Evolutionary conservation across 768 basidiomycete species (phyloP).

Genomic region (Clitopilus passeckerianus): DNA sequence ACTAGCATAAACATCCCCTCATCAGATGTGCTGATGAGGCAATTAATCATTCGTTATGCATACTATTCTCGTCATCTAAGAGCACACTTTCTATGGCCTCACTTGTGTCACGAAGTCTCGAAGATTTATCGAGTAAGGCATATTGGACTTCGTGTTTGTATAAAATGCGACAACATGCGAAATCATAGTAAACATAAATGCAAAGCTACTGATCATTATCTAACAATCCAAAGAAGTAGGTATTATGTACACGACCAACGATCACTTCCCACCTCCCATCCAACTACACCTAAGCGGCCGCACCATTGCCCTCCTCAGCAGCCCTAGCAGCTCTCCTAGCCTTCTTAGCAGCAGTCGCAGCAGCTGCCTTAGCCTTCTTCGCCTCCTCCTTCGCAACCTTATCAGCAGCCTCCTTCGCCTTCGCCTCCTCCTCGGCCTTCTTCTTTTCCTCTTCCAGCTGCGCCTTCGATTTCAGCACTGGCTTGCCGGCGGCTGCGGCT

Average conservation of each 20-base stretch:
- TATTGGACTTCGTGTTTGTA: too few relatives aligned
- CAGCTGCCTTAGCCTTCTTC: constrained; percentile 81
- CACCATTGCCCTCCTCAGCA: constrained; percentile 27
- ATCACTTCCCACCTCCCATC: neutral
- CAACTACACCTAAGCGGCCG: neutral
- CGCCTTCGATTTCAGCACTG: constrained; percentile 65
- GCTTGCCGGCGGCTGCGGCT: constrained; percentile 38
- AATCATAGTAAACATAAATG: too few relatives aligned
- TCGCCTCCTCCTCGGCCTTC: constrained; percentile 65
- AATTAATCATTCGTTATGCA: neutral
- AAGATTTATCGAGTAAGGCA: too few relatives aligned
- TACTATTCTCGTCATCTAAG: too few relatives aligned
- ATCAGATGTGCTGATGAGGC: neutral
- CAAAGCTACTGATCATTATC: too few relatives aligned
- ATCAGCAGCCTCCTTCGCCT: constrained; percentile 84
- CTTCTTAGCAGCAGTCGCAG: constrained; percentile 90
- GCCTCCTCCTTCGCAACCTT: constrained; percentile 76
- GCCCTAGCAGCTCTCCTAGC: constrained; percentile 64
- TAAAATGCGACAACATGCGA: too few relatives aligned
- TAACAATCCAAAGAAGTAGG: too few relatives aligned
- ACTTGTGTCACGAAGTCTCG: too few relatives aligned
- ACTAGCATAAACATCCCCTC: neutral
- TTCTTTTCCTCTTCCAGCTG: constrained; percentile 76
- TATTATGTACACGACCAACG: neutral
- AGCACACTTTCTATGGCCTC: too few relatives aligned